phyloP scores from a whole-genome alignment of 805 yeast genomes.

The Myxozyma sirexii region DNA sequence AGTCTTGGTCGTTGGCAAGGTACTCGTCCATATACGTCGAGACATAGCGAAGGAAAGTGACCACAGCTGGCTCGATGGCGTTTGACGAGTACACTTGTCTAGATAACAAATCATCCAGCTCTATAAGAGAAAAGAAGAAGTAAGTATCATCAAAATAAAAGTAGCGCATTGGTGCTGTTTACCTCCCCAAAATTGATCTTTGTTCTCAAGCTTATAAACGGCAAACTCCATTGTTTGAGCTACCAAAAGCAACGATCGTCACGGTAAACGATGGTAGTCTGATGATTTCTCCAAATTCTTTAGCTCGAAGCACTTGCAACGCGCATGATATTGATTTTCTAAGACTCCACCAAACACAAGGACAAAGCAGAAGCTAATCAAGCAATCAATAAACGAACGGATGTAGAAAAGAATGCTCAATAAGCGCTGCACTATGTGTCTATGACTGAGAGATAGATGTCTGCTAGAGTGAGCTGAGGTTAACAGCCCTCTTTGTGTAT shows the following conservation, averaged over 20 bases:
- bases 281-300: background rate
- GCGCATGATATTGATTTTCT: background rate
- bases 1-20: constrained; percentile 42
- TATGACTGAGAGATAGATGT: no score
- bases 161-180: no score
- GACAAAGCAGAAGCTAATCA: background rate
- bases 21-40: constrained; percentile 38
- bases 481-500: no score
- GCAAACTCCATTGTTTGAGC: constrained; percentile 37
- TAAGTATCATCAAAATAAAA: no score
- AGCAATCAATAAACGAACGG: background rate
- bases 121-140: constrained; percentile 53
- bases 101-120: constrained; percentile 55
- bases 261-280: background rate
- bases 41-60: constrained; percentile 38
- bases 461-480: no score
- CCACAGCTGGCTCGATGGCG: constrained; percentile 36
- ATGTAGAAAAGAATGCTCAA: no score
- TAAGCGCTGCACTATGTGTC: no score
- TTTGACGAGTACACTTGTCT: constrained; percentile 49
- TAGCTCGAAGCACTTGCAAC: no score
- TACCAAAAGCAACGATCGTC: background rate
- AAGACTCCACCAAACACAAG: no score
- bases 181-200: constrained; percentile 42
- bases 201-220: constrained; percentile 39